Base-by-base conservation (phyloP, 495 filamentous ascomycete genomes). In the Penicillium dipodomyicola region DNA sequence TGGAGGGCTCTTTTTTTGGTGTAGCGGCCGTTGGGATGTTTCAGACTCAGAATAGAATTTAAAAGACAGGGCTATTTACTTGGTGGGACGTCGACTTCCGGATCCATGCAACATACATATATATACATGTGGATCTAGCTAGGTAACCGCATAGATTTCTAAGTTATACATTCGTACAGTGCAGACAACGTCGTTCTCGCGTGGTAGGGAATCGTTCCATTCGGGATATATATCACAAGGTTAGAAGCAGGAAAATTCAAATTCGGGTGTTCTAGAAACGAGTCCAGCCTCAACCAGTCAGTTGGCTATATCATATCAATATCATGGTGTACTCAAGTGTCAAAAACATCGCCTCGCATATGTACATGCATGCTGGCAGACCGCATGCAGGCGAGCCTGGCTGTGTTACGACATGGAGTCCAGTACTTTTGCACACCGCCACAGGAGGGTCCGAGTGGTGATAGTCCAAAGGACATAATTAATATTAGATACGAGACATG, bases 1-100 rank as follows among this genome's bases (percentile, higher is more conserved):
- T 22, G 43, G 33, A 59, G 48, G 27, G 11, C 37, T 11, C 40
- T 51, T 45, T 51, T 45, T 60, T 44, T 40, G 35, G 39, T 52
- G 54, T 23, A 17, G 29, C 19, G 39, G 49, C 40, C 42, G 56
- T 65, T 62, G 55, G 59, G 23, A 47, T 53, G 59, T 65, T 59
- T 57, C 56, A 52, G 52, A 54, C 30, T n/a, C 7, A 6, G 14
- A 27, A 12, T 5, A 29, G 27, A 20, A 20, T 9, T 22, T n/a
- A 6, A 42, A 41, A 11, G 19, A 8, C 43, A 45, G 43, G 29
- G 29, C 29, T 48, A 29, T 25, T 27, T 46, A 29, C 25, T 14
- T 29, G 15, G 43, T 46, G 43, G 17, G 15, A 46, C 43, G 12
- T 17, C 15, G 5, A 39, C 35, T 5, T 37, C 15, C 3, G 15